Conservation (phyloP, 805 yeast genomes). For the Yarrowia osloensis region DNA sequence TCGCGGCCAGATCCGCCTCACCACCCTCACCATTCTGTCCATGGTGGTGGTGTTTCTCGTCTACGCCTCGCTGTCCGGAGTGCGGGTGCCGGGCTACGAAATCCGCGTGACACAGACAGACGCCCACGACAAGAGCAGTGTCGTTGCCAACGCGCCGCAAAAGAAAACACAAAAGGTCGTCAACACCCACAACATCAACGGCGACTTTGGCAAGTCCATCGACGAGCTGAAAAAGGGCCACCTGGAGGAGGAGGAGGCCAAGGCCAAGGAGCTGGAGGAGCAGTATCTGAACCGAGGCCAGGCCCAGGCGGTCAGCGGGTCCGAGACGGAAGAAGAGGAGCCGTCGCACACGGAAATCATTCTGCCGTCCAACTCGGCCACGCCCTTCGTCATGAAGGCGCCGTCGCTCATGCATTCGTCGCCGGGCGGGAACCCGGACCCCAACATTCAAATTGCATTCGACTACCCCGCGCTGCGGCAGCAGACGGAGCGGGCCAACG, state of each 20-base stretch:
- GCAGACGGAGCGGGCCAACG: constrained; percentile 46
- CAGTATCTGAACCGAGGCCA: constrained; percentile 27
- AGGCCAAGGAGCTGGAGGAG: constrained; percentile 25
- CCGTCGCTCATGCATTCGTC: constrained; percentile 27
- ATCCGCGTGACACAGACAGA: neutral
- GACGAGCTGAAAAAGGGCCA: constrained; percentile 29
- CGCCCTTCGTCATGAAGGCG: constrained; percentile 27
- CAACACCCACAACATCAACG: constrained; percentile 19
- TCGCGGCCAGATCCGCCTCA: constrained; percentile 26
- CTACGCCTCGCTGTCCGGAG: constrained; percentile 11
- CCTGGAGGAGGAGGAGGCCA: constrained; percentile 9
- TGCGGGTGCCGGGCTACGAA: neutral
- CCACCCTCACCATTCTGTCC: constrained; percentile 1
- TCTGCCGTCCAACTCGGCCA: constrained; percentile 19
- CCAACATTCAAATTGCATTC: constrained; percentile 26
- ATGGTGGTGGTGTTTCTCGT: constrained; percentile 22
- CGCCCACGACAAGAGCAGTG: too few relatives aligned
- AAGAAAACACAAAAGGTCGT: neutral
- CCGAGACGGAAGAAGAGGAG: constrained; percentile 21
- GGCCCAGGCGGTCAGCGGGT: constrained; percentile 21
- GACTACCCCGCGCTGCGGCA: constrained; percentile 22
- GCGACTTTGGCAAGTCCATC: constrained; percentile 18
- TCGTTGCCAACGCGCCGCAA: neutral
- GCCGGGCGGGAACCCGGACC: constrained; percentile 21
- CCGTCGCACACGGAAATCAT: constrained; percentile 13